Evolutionary conservation across 331 rosid species (phyloP).

Genomic region (Cucumis variabilis): DNA sequence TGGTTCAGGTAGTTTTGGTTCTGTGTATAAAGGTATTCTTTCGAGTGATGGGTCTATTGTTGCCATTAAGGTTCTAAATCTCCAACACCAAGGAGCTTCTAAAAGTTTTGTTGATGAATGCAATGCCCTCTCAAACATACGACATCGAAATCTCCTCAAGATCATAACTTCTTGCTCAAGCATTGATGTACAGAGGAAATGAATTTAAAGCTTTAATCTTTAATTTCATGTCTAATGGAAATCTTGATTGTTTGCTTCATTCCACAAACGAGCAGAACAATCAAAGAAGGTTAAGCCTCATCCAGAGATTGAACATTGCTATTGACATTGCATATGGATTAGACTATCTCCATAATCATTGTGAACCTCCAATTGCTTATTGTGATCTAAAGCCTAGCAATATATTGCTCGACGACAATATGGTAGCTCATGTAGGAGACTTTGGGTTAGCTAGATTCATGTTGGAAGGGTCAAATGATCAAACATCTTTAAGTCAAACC

Average conservation of each 20-base stretch:
- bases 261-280: neutral
- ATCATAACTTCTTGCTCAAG: conserved; percentile 20
- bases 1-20: conserved; percentile 25
- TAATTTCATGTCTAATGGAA: conserved; percentile 37
- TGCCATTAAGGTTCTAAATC: conserved; percentile 31
- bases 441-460: conserved; percentile 44
- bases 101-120: conserved; percentile 29
- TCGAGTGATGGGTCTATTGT: neutral
- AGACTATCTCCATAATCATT: conserved; percentile 46
- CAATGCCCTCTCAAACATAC: neutral
- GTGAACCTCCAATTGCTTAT: conserved; percentile 38
- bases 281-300: conserved; percentile 29
- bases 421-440: conserved; percentile 55
- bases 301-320: conserved; percentile 39
- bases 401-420: conserved; percentile 36
- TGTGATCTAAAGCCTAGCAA: conserved; percentile 53
- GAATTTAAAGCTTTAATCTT: conserved; percentile 46
- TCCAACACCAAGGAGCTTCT: conserved; percentile 15
- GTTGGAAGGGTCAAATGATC: conserved; percentile 25
- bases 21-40: conserved; percentile 26
- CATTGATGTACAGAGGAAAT: conserved; percentile 9
- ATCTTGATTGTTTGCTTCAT: conserved; percentile 38
- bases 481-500: neutral
- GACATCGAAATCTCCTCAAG: conserved; percentile 32
- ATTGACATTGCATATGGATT: conserved; percentile 39